Base-by-base conservation (phyloP, 1,284 basidiomycete species). In the Takashimella koratensis region DNA sequence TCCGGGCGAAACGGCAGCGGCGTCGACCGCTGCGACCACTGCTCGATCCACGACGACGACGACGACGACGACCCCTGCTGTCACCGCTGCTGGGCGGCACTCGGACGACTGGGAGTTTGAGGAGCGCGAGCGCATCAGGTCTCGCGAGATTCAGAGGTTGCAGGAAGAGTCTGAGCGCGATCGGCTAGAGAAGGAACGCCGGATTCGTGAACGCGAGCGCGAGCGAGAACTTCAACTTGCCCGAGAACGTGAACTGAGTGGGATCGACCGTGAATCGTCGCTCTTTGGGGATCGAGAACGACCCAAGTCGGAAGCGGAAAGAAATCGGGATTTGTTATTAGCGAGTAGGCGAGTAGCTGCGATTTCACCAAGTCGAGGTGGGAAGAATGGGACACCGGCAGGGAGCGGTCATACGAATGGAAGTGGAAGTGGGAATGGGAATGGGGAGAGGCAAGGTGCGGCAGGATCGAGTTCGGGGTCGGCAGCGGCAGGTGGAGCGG, bases 101-200 rank as follows among this genome's bases (percentile, higher is more conserved):
- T 43, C 49, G 3, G 68, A 72, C 8, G 72, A 74, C 46, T 68
- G 65, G 65, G 73, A 74, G 47, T 73, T 64, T 48, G 71, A 72
- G 45, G 73, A 74, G 57, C 61, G 73, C 19, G 70, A 73, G 48
- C 54, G 71, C 13, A 48, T 54, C 16, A 59, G 72, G 13, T 59
- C 64, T 36, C 65, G 62, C 50, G 70, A 73, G 54, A 70, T 74
- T 41, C 63, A 67, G 49, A 56, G 70, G 6, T 39, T 74, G 0
- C 66, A 74, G 52, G 68, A 69, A 39, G 71, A 74, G 49, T 44
- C 66, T 10, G 65, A 68, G 50, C 60, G 64, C 23, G 72, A 74
- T 54, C 53, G 66, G 11, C 52, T 55, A 4, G 70, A 71, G 51
- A 57, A 64, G 45, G 68, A 71, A 52, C 62, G 63, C 42, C 57